Conservation (phyloP, 805 yeast species). For the Candida ficus region DNA sequence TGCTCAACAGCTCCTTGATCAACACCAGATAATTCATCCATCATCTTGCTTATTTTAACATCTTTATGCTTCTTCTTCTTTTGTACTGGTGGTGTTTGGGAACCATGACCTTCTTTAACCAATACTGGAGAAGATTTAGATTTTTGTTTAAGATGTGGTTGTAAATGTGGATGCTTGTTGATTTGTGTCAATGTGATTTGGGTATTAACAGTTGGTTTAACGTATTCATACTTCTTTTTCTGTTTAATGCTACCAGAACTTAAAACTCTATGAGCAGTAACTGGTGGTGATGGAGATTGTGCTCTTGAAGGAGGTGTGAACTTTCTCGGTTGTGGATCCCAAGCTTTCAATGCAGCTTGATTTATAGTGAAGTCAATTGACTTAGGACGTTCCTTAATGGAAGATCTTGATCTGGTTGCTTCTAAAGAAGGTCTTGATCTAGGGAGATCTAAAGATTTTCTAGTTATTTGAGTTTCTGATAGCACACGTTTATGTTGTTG, state of each 20-base stretch:
- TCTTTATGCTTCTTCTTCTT: conserved; percentile 13
- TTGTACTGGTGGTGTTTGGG: background rate
- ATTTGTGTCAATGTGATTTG: conserved; percentile 22
- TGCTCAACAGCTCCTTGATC: conserved; percentile 77
- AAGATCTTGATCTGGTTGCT: conserved; percentile 7
- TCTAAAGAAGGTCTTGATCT: conserved; percentile 9
- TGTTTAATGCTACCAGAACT: background rate
- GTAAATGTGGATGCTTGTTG: conserved; percentile 1
- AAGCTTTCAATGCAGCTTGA: conserved; percentile 24
- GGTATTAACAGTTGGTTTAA: conserved; percentile 24
- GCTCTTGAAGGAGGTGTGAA: conserved; percentile 10
- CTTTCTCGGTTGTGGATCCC: conserved; percentile 19
- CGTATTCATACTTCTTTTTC: conserved; percentile 20
- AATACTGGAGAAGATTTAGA: background rate
- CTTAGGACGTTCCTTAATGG: conserved; percentile 19
- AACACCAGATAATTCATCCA: conserved; percentile 50
- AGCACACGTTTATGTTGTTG: background rate
- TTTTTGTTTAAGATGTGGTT: background rate
- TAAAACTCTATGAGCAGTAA: background rate
- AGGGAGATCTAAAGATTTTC: conserved; percentile 17
- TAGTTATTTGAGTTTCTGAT: background rate
- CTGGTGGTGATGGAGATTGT: background rate
- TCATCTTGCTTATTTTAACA: conserved; percentile 24
- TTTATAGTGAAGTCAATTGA: conserved; percentile 22
- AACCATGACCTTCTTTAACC: background rate